Conservation (phyloP, 2,329 filamentous ascomycete genomes). For the Fusarium anguioides region DNA sequence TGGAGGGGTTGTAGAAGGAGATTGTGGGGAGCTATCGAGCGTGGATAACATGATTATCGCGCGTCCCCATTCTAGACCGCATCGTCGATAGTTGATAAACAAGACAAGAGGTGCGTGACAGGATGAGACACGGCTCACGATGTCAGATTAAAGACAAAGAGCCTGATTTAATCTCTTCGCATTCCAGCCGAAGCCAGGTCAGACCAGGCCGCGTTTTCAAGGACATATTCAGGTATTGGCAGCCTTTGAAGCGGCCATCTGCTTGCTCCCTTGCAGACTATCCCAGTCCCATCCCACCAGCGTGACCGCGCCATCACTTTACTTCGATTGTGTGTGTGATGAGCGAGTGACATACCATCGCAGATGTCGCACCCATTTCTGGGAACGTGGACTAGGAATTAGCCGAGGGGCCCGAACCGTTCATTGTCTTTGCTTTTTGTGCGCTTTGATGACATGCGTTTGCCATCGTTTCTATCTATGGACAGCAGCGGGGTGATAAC, state of each 20-base stretch:
- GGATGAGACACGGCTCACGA: slow-evolving; percentile 28
- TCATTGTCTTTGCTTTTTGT: slow-evolving; percentile 25
- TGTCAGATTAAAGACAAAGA: slow-evolving; percentile 10
- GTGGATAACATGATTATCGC: slow-evolving; percentile 26
- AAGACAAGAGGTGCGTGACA: slow-evolving; percentile 24
- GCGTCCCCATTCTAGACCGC: slow-evolving; percentile 30
- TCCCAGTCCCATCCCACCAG: slow-evolving; percentile 6
- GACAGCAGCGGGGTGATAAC: too few species aligned
- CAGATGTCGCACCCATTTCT: slow-evolving; percentile 5
- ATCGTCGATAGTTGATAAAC: slow-evolving; percentile 14
- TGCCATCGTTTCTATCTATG: background rate
- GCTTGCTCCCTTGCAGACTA: slow-evolving; percentile 26
- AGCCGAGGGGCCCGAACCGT: slow-evolving; percentile 30
- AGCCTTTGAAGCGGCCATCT: slow-evolving; percentile 18
- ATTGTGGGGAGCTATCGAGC: slow-evolving; percentile 23
- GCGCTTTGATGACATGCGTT: slow-evolving; percentile 10
- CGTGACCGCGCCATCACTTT: slow-evolving; percentile 11
- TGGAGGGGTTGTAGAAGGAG: slow-evolving; percentile 2
- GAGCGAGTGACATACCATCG: background rate
- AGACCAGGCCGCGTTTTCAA: slow-evolving; percentile 1
- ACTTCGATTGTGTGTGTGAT: too few species aligned
- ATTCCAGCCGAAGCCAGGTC: slow-evolving; percentile 18
- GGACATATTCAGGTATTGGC: slow-evolving; percentile 6
- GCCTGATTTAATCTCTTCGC: slow-evolving; percentile 22
- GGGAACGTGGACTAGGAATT: slow-evolving; percentile 8